Base-by-base conservation (phyloP, 768 basidiomycete species). In the Lactifluus pinguis region DNA sequence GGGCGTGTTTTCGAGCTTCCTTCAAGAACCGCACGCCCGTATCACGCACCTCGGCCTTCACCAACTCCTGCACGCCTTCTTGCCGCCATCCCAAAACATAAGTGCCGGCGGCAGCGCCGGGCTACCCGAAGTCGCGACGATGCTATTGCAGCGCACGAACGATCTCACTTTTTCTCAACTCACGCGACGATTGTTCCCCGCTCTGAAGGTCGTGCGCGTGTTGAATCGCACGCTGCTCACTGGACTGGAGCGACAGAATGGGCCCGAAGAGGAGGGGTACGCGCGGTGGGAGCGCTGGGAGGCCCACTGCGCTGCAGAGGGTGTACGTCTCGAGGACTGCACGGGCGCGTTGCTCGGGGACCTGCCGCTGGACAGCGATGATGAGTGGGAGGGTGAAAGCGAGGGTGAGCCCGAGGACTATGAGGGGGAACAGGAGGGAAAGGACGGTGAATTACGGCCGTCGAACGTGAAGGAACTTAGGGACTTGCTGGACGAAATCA, bases 241-340 rank as follows among this genome's bases (percentile, higher is more conserved):
- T 21, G 83, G 83, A 51, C 71, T 91, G 56, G 83, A 89, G 53
- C 71, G 73, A 17, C 72, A 79, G 66, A 53, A 81, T 75, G 72
- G 88, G 67, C 70, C 87, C 68, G 55, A 74, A 39, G 63, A 67
- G 52, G 61, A 70, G 69, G 61, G 75, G 7, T 74, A 69, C 56
- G 75, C 79, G 60, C 73, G 88, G 34, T 90, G 87, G 83, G 82
- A 83, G 65, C 73, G 77, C 51, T 90, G 89, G 89, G 86, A 83
- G 80, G 76, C 75, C 13, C 74, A 72, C 65, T 85, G 81, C 62
- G 63, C 72, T 0, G 62, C 66, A 19, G 75, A 79, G 69, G 77
- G 80, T 0, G 72, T 89, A 5, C 71, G 84, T 47, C 68, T 91
- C 52, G 87, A 91, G 71, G 89, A 91, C 69, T 90, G 88, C 67